Percentiles rank a stretch among this genome's conserved stretches.
Evolutionary conservation across 1,284 basidiomycete genomes (phyloP).

Genomic region (Chalciporus piperatoides): DNA sequence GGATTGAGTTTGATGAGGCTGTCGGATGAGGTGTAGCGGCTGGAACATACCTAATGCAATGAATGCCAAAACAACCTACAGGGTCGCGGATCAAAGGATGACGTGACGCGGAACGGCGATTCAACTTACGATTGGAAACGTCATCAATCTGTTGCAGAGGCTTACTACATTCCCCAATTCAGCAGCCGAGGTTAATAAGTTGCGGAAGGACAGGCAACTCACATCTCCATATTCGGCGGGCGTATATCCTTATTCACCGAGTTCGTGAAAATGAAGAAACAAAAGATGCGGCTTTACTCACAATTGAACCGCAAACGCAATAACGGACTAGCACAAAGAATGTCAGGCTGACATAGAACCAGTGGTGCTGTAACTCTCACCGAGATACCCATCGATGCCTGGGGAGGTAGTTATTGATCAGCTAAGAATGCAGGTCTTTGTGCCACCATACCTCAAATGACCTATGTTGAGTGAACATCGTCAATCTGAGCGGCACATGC

Average conservation of each 20-base stretch:
- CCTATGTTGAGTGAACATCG: slow-evolving; percentile 6
- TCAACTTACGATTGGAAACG: slow-evolving; percentile 28
- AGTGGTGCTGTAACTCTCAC: slow-evolving; percentile 9
- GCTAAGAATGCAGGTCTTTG: neutral
- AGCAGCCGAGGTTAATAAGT: neutral
- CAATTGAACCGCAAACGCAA: slow-evolving; percentile 33
- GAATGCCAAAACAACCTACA: slow-evolving; percentile 28
- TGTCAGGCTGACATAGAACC: neutral
- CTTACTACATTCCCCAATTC: slow-evolving; percentile 20
- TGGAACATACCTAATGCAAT: slow-evolving; percentile 28
- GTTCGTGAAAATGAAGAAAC: neutral
- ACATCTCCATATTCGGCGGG: slow-evolving; percentile 34
- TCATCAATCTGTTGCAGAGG: slow-evolving; percentile 27
- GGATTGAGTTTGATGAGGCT: neutral
- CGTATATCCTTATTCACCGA: slow-evolving; percentile 25
- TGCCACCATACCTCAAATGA: slow-evolving; percentile 25
- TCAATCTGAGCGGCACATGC: neutral
- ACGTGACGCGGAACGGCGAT: neutral
- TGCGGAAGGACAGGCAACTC: slow-evolving; percentile 3
- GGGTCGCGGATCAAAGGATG: neutral
- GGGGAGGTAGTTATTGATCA: neutral
- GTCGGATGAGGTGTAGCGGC: neutral
- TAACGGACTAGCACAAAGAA: slow-evolving; percentile 20
- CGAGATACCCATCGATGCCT: slow-evolving; percentile 32
- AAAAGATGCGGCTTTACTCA: slow-evolving; percentile 11